Percentiles rank a stretch among this genome's conserved stretches.
Evolutionary conservation across 805 yeast species (phyloP).

Genomic region (Metschnikowia sp.): DNA sequence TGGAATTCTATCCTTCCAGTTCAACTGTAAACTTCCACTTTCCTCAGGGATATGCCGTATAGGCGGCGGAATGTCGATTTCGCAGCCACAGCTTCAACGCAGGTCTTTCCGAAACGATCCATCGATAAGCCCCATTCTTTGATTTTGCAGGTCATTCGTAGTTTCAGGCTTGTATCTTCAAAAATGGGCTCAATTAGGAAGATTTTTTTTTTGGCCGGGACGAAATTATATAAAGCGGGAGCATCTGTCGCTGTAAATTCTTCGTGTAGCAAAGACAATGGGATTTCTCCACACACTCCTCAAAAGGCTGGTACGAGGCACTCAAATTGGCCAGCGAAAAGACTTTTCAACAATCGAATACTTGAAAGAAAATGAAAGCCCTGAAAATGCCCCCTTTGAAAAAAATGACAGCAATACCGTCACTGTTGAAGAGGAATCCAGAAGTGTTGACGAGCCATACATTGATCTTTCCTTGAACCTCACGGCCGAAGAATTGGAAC

Average conservation of each 20-base stretch:
- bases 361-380: not conserved
- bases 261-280: not conserved
- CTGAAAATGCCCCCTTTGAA: not conserved
- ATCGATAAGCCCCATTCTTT: not conserved
- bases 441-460: not conserved
- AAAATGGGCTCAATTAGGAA: too few relatives aligned
- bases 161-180: too few relatives aligned
- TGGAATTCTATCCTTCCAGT: too few relatives aligned
- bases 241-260: too few relatives aligned
- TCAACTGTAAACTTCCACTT: too few relatives aligned
- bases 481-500: slow-evolving; percentile 18
- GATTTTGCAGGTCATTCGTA: not conserved
- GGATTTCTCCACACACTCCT: not conserved
- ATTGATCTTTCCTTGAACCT: slow-evolving; percentile 9
- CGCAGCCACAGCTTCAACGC: not conserved
- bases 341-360: not conserved
- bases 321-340: not conserved
- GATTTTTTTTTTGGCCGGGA: too few relatives aligned
- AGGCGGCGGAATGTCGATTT: not conserved
- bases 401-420: not conserved
- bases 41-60: too few relatives aligned
- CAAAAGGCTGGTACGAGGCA: not conserved
- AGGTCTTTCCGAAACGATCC: not conserved
- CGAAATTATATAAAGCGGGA: too few relatives aligned
- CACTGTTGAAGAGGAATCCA: not conserved